A percentile compares a stretch with the other conserved stretches of the same genome.
These are phyloP conservation scores for Hansenula sp. DNA, from an alignment of 1,139 yeast species.

Conservation along the genomic window DNA sequence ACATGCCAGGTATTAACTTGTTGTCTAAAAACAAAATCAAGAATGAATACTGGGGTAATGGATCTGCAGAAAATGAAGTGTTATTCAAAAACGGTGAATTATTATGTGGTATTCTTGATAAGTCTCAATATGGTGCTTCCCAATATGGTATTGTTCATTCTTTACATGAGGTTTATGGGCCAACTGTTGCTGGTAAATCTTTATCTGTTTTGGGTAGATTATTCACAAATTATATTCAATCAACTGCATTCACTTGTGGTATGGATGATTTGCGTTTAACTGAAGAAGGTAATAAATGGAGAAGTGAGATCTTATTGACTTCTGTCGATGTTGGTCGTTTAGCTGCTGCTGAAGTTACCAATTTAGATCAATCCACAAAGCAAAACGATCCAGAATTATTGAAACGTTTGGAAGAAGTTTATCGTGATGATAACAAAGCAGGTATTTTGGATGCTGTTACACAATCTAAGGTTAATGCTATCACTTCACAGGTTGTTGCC, in stretches of 20 bases:
- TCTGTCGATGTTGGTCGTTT: constrained; percentile 80
- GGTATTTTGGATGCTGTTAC: constrained; percentile 96
- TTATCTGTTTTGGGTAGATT: constrained; percentile 88
- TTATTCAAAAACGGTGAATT: constrained; percentile 83
- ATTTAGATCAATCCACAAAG: constrained; percentile 54
- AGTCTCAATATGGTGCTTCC: constrained; percentile 97
- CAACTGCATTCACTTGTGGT: constrained; percentile 97
- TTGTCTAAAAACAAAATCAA: constrained; percentile 83
- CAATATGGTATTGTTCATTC: constrained; percentile 97
- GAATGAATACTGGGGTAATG: constrained; percentile 90
- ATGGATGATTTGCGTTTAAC: constrained; percentile 98
- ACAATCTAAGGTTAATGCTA: constrained; percentile 86
- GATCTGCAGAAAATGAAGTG: constrained; percentile 81
- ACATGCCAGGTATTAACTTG: constrained; percentile 88
- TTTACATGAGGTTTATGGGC: constrained; percentile 92
- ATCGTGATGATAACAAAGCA: constrained; percentile 87
- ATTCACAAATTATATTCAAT: constrained; percentile 89
- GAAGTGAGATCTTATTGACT: constrained; percentile 72
- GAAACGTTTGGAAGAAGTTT: constrained; percentile 87
- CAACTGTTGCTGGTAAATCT: constrained; percentile 84
- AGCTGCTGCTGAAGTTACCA: constrained; percentile 94
- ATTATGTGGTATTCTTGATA: constrained; percentile 89
- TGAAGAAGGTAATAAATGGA: constrained; percentile 84
- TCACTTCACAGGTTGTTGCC: constrained; percentile 89
- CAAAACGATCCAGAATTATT: constrained; percentile 71